Evolutionary conservation across 75 land plant genomes (phyloP), one percentile per base, ranked within the genome.

Genomic region (Picea glauca): DNA sequence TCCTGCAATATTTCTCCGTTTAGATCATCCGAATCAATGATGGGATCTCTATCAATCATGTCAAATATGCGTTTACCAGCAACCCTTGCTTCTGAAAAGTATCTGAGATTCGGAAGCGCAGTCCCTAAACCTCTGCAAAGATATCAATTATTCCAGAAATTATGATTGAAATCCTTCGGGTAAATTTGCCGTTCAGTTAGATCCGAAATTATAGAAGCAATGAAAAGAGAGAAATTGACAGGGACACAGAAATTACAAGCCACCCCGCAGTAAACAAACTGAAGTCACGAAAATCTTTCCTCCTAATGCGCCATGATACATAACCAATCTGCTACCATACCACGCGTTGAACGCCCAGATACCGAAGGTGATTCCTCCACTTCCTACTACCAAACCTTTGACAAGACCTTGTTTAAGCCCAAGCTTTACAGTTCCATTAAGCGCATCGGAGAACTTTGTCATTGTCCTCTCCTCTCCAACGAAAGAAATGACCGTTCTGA

Each of bases 401-500:
- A 76, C 79, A 50, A 85, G 72, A 0, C 92, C 92, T 57, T 80
- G 86, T 78, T 81, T 86, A 33, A 88, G 46, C n/a, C 92, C 92
- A 26, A 91, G 64, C 78, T 82, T 50, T 56, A 79, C 80, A 11
- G 78, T 80, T 17, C 31, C 58, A 30, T 84, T 79, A 58, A 91
- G 79, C 1, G 85, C 75, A 9, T 70, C 50, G 26, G 82, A 64
- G 77, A 81, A 91, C 61, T 54, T 59, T 20, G 62, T 75, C 33
- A 84, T 38, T 9, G 87, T 80, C 32, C 32, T 66, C 38, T 31
- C 20, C 83, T 91, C 92, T 32, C 81, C 90, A 0, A 79, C 90
- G 35, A 84, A 91, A 14, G 92, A 88, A 76, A 80, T 82, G 12
- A 91, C 92, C 11, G 92, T 91, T 13, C 90, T 79, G 13, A 91